These are phyloP conservation scores for Cordyceps tenuipes DNA, from an alignment of 2,329 filamentous ascomycete genomes.

Conservation along the genomic window DNA sequence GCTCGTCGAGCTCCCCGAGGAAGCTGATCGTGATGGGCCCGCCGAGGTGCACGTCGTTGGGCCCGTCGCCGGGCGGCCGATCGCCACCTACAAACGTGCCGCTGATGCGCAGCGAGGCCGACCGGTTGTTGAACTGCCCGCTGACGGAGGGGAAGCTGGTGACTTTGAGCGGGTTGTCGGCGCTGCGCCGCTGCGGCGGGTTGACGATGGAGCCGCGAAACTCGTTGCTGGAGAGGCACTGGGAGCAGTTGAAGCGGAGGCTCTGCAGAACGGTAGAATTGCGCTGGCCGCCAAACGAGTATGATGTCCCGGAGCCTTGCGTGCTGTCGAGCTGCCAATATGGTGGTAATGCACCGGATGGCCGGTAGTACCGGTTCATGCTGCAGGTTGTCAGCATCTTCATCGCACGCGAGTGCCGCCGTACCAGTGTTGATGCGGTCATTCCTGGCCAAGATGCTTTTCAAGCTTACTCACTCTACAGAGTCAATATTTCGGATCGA, in stretches of 20 bases:
- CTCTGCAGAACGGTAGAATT: neutral
- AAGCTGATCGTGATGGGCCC: slow-evolving; percentile 5
- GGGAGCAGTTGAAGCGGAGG: slow-evolving; percentile 1
- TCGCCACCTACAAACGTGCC: neutral
- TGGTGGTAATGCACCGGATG: neutral
- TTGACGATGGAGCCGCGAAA: neutral
- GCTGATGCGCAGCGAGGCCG: neutral
- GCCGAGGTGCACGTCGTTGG: neutral
- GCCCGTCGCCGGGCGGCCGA: neutral
- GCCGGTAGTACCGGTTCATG: neutral
- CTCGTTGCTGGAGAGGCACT: neutral
- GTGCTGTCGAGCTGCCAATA: slow-evolving; percentile 1
- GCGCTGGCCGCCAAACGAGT: neutral
- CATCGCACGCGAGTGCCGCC: neutral
- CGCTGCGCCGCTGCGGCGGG: neutral
- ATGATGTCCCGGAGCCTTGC: neutral
- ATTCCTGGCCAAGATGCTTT: no score
- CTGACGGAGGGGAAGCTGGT: neutral
- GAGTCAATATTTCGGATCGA: slow-evolving; percentile 1
- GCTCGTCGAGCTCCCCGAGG: slow-evolving; percentile 1
- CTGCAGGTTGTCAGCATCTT: neutral
- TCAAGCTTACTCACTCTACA: neutral
- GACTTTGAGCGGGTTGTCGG: neutral
- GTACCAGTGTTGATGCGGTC: no score
- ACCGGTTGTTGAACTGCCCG: neutral